phyloP scores from a whole-genome alignment of 176 grass and related monocot species.

The Aegilops tauschii region DNA sequence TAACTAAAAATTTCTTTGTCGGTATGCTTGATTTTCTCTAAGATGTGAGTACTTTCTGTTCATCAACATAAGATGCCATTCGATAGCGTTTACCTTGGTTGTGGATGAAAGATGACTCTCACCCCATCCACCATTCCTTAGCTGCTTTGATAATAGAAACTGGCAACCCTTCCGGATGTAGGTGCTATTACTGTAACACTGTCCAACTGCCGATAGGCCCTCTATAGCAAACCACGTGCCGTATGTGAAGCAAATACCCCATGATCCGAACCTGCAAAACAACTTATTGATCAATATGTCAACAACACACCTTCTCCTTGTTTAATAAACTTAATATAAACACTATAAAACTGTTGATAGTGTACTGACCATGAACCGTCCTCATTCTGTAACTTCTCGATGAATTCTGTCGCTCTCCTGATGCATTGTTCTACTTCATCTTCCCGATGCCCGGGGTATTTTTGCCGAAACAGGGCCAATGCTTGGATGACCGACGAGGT shows the following conservation, averaged over 20 bases:
- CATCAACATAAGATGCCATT: not conserved
- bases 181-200: slow-evolving; percentile 39
- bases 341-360: not conserved
- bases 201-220: slow-evolving; percentile 47
- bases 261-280: slow-evolving; percentile 59
- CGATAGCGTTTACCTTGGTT: slow-evolving; percentile 37
- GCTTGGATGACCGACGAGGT: slow-evolving; percentile 69
- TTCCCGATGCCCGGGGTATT: slow-evolving; percentile 50
- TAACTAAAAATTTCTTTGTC: not conserved
- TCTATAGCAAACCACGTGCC: slow-evolving; percentile 68
- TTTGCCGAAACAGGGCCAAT: slow-evolving; percentile 46
- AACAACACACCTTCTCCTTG: not conserved
- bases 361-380: slow-evolving; percentile 71
- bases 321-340: not conserved
- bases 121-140: slow-evolving; percentile 63
- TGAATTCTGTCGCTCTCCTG: slow-evolving; percentile 38
- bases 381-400: slow-evolving; percentile 62
- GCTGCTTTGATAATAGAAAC: slow-evolving; percentile 68
- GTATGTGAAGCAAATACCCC: slow-evolving; percentile 75
- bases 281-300: slow-evolving; percentile 14
- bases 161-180: slow-evolving; percentile 53
- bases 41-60: not conserved
- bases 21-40: not conserved
- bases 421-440: slow-evolving; percentile 60
- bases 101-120: slow-evolving; percentile 75